Percentiles rank a stretch among this genome's conserved stretches.
Conservation (phyloP, 805 yeast species). For the Yarrowia deformans region DNA sequence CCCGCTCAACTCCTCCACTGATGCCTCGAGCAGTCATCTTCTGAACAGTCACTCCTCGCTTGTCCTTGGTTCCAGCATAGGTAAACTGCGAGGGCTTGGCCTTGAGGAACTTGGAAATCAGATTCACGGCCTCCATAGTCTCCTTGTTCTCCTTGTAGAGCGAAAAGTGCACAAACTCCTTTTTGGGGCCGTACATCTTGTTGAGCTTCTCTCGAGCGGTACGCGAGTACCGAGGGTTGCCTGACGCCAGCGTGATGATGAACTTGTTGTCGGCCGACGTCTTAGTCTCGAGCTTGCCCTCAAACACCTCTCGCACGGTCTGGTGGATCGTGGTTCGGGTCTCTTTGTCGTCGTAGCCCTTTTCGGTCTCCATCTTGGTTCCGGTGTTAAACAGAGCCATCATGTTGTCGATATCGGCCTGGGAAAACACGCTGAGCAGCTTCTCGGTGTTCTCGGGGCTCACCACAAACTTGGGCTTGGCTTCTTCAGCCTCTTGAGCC, state of each 20-base stretch:
- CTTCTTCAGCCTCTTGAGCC: conserved; percentile 9
- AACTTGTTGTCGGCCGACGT: conserved; percentile 75
- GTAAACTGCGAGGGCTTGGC: conserved; percentile 73
- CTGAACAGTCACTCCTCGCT: conserved; percentile 95
- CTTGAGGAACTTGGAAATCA: conserved; percentile 74
- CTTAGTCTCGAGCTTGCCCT: conserved; percentile 75
- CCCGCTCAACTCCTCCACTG: conserved; percentile 62
- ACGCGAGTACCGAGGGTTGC: conserved; percentile 53
- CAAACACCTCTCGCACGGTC: conserved; percentile 73
- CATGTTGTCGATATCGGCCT: conserved; percentile 63
- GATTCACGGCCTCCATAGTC: conserved; percentile 91
- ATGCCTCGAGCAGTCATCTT: conserved; percentile 57
- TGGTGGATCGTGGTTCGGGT: conserved; percentile 82
- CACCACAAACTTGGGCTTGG: conserved; percentile 38
- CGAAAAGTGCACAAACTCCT: conserved; percentile 74
- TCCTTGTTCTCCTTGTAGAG: conserved; percentile 95
- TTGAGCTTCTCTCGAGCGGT: conserved; percentile 49
- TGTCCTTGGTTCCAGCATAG: conserved; percentile 95
- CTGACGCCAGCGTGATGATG: conserved; percentile 63
- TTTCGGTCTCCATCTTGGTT: conserved; percentile 63
- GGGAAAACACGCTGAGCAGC: conserved; percentile 65
- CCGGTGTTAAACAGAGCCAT: conserved; percentile 64
- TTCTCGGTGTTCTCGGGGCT: conserved; percentile 45
- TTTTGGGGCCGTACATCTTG: conserved; percentile 65
- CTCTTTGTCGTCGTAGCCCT: conserved; percentile 68